A percentile compares a stretch with the other conserved stretches of the same genome.
These are phyloP conservation scores for Laetiporus sulphureus DNA, from an alignment of 1,284 basidiomycete genomes.

Conservation along the genomic window DNA sequence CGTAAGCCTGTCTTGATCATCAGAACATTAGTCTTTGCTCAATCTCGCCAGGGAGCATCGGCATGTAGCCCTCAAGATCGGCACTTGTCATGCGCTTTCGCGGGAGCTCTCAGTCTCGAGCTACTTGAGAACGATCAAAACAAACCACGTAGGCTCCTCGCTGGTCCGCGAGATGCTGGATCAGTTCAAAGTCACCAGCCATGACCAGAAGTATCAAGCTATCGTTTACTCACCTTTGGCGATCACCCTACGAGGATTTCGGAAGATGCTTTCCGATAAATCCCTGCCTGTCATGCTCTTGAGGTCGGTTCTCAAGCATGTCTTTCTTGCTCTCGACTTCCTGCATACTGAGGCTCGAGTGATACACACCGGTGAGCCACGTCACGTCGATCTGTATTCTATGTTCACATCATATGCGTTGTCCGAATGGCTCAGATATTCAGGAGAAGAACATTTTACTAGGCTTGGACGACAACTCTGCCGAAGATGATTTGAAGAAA, in stretches of 20 bases:
- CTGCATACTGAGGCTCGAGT: conserved; percentile 18
- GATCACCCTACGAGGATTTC: conserved; percentile 11
- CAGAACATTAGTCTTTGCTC: conserved; percentile 3
- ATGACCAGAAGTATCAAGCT: conserved; percentile 2
- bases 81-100: conserved; percentile 6
- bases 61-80: conserved; percentile 19
- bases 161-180: conserved; percentile 11
- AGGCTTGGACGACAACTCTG: conserved; percentile 5
- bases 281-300: conserved; percentile 5
- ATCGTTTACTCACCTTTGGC: conserved; percentile 13
- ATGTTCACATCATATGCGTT: not conserved
- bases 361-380: conserved; percentile 15
- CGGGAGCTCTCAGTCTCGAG: conserved; percentile 6
- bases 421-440: conserved; percentile 6
- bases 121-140: conserved; percentile 5
- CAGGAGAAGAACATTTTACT: conserved; percentile 12
- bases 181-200: conserved; percentile 10
- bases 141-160: conserved; percentile 2
- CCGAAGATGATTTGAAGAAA: conserved; percentile 10
- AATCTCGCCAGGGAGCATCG: conserved; percentile 9
- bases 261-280: conserved; percentile 4
- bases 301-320: conserved; percentile 5
- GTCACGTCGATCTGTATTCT: conserved; percentile 1
- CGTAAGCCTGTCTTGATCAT: conserved; percentile 9
- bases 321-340: conserved; percentile 16